Conservation (phyloP, 345 rosid genomes). For the Salix udensis region DNA sequence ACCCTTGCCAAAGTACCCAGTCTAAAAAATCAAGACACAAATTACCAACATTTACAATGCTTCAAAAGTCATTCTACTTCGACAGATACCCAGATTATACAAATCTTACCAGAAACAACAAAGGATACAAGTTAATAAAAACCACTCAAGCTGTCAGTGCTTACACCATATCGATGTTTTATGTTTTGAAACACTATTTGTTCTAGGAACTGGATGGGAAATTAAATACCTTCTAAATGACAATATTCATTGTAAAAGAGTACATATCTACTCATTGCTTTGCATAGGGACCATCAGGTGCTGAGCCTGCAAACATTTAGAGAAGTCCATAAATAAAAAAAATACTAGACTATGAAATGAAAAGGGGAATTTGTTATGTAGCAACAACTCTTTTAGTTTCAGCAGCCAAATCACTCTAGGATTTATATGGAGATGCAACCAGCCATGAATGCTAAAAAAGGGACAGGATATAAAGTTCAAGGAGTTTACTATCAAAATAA, state of each 20-base stretch:
- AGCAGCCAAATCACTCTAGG: background rate
- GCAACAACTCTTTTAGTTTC: background rate
- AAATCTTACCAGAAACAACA: conserved; percentile 2
- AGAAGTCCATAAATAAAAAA: background rate
- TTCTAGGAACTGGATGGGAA: background rate
- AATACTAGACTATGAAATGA: background rate
- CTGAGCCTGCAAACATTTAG: conserved; percentile 39
- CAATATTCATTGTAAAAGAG: conserved; percentile 1
- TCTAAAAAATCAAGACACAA: conserved; percentile 3
- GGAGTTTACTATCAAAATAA: background rate
- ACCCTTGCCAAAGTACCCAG: background rate
- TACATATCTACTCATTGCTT: conserved; percentile 42
- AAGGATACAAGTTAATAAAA: conserved; percentile 3
- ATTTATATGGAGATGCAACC: background rate
- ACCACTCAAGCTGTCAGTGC: conserved; percentile 4
- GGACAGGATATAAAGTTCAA: background rate
- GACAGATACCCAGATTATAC: conserved; percentile 3
- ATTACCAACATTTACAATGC: conserved; percentile 10
- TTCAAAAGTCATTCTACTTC: background rate
- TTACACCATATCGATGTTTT: background rate
- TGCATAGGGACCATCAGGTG: conserved; percentile 69
- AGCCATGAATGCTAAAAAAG: background rate
- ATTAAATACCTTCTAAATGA: conserved; percentile 11
- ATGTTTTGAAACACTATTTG: background rate
- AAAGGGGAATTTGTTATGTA: background rate